Percentiles rank a stretch among this genome's conserved stretches.
Evolutionary conservation across 2,329 filamentous ascomycete species (phyloP).

Genomic region (Apiospora malaysiana): DNA sequence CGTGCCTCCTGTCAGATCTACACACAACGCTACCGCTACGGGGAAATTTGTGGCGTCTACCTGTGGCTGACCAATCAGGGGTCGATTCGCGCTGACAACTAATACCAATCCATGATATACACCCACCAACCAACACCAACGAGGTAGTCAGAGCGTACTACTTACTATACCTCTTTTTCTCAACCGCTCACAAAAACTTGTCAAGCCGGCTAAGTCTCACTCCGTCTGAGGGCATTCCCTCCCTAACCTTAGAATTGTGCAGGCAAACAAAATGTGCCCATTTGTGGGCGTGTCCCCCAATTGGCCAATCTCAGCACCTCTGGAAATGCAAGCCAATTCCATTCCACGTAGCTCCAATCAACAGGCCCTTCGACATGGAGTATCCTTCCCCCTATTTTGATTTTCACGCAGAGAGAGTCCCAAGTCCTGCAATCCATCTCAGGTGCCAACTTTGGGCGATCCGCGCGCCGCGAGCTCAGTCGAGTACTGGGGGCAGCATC

Average conservation of each 20-base stretch:
- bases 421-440: too few species aligned
- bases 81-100: not conserved
- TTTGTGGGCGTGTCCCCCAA: not conserved
- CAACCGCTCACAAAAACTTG: not conserved
- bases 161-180: too few species aligned
- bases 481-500: conserved; percentile 12
- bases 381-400: conserved; percentile 4
- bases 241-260: not conserved
- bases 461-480: not conserved
- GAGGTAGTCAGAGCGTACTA: not conserved
- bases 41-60: not conserved
- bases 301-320: not conserved
- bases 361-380: not conserved
- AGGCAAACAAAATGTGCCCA: not conserved
- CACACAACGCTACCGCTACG: conserved; percentile 7
- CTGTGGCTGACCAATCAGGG: not conserved
- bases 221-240: not conserved
- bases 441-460: conserved; percentile 8
- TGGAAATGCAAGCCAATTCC: not conserved
- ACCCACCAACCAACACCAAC: too few species aligned
- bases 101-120: too few species aligned
- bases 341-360: conserved; percentile 1
- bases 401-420: too few species aligned
- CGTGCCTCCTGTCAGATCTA: conserved; percentile 18
- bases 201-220: not conserved